Evolutionary conservation across 169 alveolate species (phyloP).

Genomic region (Cryptosporidium andersoni): DNA sequence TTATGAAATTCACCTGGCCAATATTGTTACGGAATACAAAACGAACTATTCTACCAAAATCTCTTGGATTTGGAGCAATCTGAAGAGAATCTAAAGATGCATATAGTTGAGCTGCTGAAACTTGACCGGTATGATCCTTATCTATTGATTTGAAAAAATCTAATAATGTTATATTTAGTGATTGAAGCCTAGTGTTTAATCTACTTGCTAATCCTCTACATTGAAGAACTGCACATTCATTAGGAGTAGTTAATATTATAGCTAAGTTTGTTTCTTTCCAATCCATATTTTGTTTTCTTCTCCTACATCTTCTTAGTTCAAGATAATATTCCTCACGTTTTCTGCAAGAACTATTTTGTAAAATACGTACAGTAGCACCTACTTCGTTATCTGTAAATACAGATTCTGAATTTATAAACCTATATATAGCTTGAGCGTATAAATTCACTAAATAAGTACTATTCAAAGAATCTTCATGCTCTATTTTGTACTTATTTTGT

Average conservation of each 20-base stretch:
- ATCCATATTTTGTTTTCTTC: constrained; percentile 25
- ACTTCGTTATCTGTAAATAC: constrained; percentile 37
- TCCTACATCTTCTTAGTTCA: constrained; percentile 34
- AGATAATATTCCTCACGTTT: constrained; percentile 27
- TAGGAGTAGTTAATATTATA: constrained; percentile 31
- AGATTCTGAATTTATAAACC: constrained; percentile 51
- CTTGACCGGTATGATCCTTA: constrained; percentile 37
- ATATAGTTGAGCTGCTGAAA: constrained; percentile 34
- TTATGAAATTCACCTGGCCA: constrained; percentile 26
- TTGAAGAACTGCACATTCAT: constrained; percentile 49
- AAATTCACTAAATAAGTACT: constrained; percentile 21
- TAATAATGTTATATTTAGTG: constrained; percentile 20
- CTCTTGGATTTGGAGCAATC: constrained; percentile 58
- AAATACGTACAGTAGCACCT: constrained; percentile 26
- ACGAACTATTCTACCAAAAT: constrained; percentile 27
- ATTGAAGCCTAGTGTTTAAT: constrained; percentile 15
- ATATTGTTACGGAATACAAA: constrained; percentile 10
- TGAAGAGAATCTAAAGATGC: constrained; percentile 52
- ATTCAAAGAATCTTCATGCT: background rate
- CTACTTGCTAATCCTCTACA: constrained; percentile 59
- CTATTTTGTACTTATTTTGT: background rate
- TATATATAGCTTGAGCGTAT: constrained; percentile 54
- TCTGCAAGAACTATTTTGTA: constrained; percentile 24
- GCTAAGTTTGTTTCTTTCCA: background rate
- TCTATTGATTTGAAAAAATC: constrained; percentile 40